phyloP scores from a whole-genome alignment of 495 filamentous ascomycete genomes.

The Aspergillus olivimuriae region DNA sequence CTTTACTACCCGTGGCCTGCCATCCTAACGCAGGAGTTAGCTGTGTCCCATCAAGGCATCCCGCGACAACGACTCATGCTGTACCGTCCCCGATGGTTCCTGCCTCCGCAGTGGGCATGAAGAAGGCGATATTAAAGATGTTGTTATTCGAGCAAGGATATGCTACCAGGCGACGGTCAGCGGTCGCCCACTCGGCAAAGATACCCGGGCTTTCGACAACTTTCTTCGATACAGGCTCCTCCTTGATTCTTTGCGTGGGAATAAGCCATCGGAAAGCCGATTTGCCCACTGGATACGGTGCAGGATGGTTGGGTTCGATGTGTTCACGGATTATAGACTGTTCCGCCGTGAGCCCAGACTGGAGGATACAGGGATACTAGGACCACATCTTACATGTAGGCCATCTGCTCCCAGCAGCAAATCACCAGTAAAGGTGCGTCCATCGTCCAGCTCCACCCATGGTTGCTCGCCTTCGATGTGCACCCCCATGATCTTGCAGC shows the following conservation, averaged over 20 bases:
- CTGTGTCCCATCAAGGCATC: too few relatives aligned
- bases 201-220: constrained; percentile 15
- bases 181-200: constrained; percentile 22
- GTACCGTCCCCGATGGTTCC: constrained; percentile 13
- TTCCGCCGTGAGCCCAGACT: neutral
- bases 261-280: constrained; percentile 25
- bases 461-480: constrained; percentile 30
- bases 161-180: constrained; percentile 19
- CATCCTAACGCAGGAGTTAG: constrained; percentile 34
- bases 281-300: constrained; percentile 18
- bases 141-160: constrained; percentile 26
- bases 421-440: constrained; percentile 45
- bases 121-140: constrained; percentile 21
- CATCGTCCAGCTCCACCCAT: constrained; percentile 39
- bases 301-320: constrained; percentile 14
- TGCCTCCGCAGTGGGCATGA: constrained; percentile 17
- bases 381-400: constrained; percentile 23
- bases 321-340: constrained; percentile 19
- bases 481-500: constrained; percentile 44
- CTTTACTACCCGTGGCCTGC: constrained; percentile 37
- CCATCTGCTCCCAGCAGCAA: constrained; percentile 57
- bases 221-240: constrained; percentile 6
- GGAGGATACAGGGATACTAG: too few relatives aligned
- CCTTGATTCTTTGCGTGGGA: constrained; percentile 11
- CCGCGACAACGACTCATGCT: neutral